phyloP scores from a whole-genome alignment of 257 asterid species.

The Apocynum venetum region DNA sequence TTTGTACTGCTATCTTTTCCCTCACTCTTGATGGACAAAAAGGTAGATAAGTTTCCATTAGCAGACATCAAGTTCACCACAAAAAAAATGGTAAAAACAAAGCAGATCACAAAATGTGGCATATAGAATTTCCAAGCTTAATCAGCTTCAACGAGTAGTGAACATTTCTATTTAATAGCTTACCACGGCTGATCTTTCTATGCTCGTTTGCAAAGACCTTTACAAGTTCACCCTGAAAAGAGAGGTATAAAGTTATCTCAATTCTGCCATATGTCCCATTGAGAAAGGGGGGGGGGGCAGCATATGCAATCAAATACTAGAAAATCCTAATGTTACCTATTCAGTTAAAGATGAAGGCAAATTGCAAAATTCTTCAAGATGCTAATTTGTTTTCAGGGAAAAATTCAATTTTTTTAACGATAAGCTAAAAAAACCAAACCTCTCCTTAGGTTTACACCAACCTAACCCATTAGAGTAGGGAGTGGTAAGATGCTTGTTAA shows the following conservation, averaged over 20 bases:
- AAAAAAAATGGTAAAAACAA: not conserved
- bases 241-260: slow-evolving; percentile 29
- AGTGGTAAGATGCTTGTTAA: no score
- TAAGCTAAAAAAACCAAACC: no score
- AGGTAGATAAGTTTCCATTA: not conserved
- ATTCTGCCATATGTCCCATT: slow-evolving; percentile 10
- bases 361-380: no score
- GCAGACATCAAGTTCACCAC: not conserved
- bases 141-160: slow-evolving; percentile 15
- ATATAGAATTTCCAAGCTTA: not conserved
- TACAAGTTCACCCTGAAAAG: slow-evolving; percentile 86
- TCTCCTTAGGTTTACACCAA: no score
- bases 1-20: not conserved
- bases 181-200: slow-evolving; percentile 84
- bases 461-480: no score
- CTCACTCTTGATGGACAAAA: not conserved
- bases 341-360: no score
- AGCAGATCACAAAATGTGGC: not conserved
- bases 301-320: not conserved
- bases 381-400: no score
- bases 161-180: slow-evolving; percentile 17
- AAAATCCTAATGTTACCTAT: no score
- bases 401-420: no score
- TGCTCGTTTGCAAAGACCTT: slow-evolving; percentile 91
- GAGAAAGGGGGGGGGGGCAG: not conserved